Base-by-base conservation (phyloP, 2,329 filamentous ascomycete species). In the Ophiostoma ips region DNA sequence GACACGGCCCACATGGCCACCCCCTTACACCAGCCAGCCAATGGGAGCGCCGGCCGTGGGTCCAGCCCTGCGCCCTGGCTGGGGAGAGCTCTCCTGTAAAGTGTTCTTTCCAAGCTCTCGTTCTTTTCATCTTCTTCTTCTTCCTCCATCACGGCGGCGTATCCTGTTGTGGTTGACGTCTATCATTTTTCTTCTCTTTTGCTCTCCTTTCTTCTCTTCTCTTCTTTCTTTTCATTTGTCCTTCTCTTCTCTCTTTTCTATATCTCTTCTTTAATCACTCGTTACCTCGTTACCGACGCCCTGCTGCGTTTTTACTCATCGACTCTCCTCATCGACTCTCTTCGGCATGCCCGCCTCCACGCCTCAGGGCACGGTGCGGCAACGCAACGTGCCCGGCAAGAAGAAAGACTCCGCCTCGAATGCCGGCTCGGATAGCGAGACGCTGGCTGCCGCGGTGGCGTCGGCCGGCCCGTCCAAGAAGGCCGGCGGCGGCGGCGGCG, bases 351-450 rank as follows among this genome's bases (percentile, higher is more conserved):
- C 67, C 58, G 63, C 67, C 58, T 67, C 70, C 56, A 69, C 71
- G 63, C 70, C 74, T 58, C 75, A 77, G 66, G 73, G 72, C 64
- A 71, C 69, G 63, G 64, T 79, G 69, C 76, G 76, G 64, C 76
- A 79, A 63, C 70, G 76, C 58, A 77, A 74, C 59, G 69, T 71
- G 53, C 63, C 69, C 53, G 63, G 67, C 36, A 74, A 73, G 57
- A 76, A 76, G 60, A 76, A 75, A 62, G 67, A 66, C 58, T 30
- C 40, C 13, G 15, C 28, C 24, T 18, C 41, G 21, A 24, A 21
- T n/a, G 21, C 66, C 34, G 72, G 75, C 50, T 60, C 62, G 45
- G 74, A 77, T 54, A 64, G 74, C 57, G 75, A 79, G 58, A 70
- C 67, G 60, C 62, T 76, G 7, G 44, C 15, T 30, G 44, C 44